Evolutionary conservation across 176 grass and related monocot genomes (phyloP).

Genomic region (Cenchrus purpureus): DNA sequence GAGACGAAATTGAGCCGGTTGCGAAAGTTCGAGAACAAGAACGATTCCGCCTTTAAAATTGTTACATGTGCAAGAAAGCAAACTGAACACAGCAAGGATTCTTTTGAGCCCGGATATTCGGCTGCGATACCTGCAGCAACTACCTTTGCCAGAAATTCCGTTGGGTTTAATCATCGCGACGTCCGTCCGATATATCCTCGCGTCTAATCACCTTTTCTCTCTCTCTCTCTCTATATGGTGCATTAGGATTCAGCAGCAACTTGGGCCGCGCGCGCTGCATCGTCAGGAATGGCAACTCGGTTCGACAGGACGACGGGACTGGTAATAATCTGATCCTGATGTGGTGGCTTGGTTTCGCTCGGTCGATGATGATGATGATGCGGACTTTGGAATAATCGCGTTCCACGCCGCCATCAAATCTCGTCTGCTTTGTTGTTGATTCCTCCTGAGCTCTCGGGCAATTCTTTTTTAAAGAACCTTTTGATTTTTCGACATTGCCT

Average conservation of each 20-base stretch:
- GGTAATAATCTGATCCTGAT: constrained; percentile 26
- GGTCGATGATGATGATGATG: background rate
- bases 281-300: constrained; percentile 23
- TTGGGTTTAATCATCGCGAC: background rate
- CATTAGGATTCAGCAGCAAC: constrained; percentile 30
- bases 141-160: background rate
- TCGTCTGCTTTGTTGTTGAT: constrained; percentile 37
- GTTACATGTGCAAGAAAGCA: too few species aligned
- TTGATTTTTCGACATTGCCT: background rate
- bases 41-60: too few species aligned
- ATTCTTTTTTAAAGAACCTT: background rate
- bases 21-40: too few species aligned
- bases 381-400: background rate
- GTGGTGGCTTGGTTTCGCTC: constrained; percentile 5
- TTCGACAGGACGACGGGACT: constrained; percentile 33
- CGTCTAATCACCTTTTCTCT: constrained; percentile 8
- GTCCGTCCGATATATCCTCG: too few species aligned
- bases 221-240: background rate
- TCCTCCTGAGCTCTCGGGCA: constrained; percentile 40
- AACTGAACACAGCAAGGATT: too few species aligned
- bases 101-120: background rate
- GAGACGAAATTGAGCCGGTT: too few species aligned
- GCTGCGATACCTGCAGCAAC: background rate
- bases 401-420: background rate
- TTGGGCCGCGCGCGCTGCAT: background rate